Conservation (phyloP, 129 eudicot species). For the Tagetes erecta region DNA sequence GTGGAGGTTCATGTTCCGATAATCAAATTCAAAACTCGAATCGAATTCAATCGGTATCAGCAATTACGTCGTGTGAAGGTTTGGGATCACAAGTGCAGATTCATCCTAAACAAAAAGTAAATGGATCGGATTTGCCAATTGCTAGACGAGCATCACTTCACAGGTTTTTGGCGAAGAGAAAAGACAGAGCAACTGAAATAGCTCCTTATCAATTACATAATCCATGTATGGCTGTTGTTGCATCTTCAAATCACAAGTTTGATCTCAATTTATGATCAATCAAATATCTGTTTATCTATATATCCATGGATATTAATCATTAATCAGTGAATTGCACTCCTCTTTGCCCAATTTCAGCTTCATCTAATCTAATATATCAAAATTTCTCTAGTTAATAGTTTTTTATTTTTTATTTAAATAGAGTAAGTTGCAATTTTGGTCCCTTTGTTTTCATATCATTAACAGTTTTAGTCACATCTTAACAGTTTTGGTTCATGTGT, state of each 20-base stretch:
- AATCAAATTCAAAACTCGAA: slow-evolving; percentile 1
- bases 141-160: slow-evolving; percentile 65
- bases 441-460: too few species aligned
- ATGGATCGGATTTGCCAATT: slow-evolving; percentile 53
- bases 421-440: too few species aligned
- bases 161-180: slow-evolving; percentile 64
- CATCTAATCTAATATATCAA: neutral
- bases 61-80: neutral
- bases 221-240: slow-evolving; percentile 22
- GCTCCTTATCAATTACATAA: slow-evolving; percentile 41
- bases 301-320: slow-evolving; percentile 9
- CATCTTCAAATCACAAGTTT: slow-evolving; percentile 25
- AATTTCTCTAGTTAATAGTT: too few species aligned
- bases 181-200: slow-evolving; percentile 48
- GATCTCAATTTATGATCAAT: slow-evolving; percentile 44
- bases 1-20: slow-evolving; percentile 3
- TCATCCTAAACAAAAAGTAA: neutral
- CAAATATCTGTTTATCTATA: neutral
- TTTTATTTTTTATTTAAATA: too few species aligned
- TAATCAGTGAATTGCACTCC: neutral
- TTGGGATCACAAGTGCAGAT: neutral
- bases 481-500: too few species aligned
- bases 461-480: too few species aligned
- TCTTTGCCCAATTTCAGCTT: neutral
- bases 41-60: slow-evolving; percentile 28